phyloP scores from a whole-genome alignment of 176 grass and related monocot species.

The Thalia dealbata region DNA sequence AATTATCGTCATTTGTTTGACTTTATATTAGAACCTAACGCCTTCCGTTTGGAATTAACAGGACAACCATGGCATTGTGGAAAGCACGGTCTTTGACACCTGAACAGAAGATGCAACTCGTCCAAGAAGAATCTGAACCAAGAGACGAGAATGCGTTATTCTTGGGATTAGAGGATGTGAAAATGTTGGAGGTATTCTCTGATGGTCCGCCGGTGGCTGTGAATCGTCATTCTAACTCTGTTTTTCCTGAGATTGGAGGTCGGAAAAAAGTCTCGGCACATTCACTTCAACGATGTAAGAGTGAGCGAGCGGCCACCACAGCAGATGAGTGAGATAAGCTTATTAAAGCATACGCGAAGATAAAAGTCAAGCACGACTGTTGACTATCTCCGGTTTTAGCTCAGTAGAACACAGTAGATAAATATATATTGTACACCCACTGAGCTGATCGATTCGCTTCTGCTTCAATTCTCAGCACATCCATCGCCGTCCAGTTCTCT shows the following conservation, averaged over 20 bases:
- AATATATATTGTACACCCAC: no score
- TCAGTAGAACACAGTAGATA: no score
- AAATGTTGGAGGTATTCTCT: constrained; percentile 56
- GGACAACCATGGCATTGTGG: constrained; percentile 89
- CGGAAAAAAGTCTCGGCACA: neutral
- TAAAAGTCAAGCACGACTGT: no score
- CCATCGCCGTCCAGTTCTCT: neutral
- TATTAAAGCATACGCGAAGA: no score
- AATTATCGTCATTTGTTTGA: neutral
- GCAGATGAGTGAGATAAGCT: no score
- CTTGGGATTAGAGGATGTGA: constrained; percentile 57
- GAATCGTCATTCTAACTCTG: no score
- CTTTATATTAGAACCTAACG: neutral
- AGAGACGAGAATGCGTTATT: constrained; percentile 68
- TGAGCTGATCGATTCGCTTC: no score
- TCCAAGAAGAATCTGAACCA: constrained; percentile 60
- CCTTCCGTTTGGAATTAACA: constrained; percentile 18
- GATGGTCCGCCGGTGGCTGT: constrained; percentile 31
- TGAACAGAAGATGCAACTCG: constrained; percentile 60
- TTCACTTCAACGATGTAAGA: no score
- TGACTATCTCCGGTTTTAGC: no score
- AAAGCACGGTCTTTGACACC: constrained; percentile 76
- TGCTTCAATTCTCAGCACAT: no score
- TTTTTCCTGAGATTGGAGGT: no score
- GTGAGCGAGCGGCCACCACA: no score